These are phyloP conservation scores for Trichocomaceae sp. DNA, from an alignment of 2,329 filamentous ascomycete species.

Conservation along the genomic window DNA sequence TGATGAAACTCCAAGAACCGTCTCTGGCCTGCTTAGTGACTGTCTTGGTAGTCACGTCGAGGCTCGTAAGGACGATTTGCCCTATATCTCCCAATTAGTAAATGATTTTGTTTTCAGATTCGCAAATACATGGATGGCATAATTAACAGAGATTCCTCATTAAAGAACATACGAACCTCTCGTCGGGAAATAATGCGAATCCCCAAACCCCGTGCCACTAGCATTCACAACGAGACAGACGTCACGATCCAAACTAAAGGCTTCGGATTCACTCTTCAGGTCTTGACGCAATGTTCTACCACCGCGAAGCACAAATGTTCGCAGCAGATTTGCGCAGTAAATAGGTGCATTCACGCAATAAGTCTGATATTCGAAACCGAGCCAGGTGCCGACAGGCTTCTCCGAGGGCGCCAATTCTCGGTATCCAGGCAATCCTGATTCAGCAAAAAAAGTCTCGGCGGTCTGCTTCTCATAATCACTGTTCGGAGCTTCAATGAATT, in stretches of 20 bases:
- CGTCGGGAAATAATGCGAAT: slow-evolving; percentile 40
- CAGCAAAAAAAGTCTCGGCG: not conserved
- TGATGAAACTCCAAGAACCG: slow-evolving; percentile 57
- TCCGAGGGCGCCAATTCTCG: not conserved
- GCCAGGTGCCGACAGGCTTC: slow-evolving; percentile 14
- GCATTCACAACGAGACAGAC: slow-evolving; percentile 32
- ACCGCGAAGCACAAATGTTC: slow-evolving; percentile 36
- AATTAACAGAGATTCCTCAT: too few species aligned
- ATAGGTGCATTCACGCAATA: slow-evolving; percentile 40
- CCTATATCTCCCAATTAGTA: slow-evolving; percentile 18
- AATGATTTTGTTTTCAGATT: not conserved
- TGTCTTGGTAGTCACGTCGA: slow-evolving; percentile 15
- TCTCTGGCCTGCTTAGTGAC: slow-evolving; percentile 58
- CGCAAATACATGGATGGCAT: too few species aligned
- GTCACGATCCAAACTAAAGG: not conserved
- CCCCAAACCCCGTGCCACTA: slow-evolving; percentile 38
- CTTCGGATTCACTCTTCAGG: not conserved
- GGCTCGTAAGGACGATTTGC: slow-evolving; percentile 45
- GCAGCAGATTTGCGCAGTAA: slow-evolving; percentile 38
- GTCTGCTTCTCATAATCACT: not conserved
- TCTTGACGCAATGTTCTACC: slow-evolving; percentile 21
- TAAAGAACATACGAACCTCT: slow-evolving; percentile 23
- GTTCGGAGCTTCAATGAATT: slow-evolving; percentile 37
- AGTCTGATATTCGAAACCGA: slow-evolving; percentile 37
- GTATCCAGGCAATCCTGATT: not conserved